These are phyloP conservation scores for Linnemannia schmuckeri DNA, from an alignment of 192 early-diverging fungal species.

Conservation along the genomic window DNA sequence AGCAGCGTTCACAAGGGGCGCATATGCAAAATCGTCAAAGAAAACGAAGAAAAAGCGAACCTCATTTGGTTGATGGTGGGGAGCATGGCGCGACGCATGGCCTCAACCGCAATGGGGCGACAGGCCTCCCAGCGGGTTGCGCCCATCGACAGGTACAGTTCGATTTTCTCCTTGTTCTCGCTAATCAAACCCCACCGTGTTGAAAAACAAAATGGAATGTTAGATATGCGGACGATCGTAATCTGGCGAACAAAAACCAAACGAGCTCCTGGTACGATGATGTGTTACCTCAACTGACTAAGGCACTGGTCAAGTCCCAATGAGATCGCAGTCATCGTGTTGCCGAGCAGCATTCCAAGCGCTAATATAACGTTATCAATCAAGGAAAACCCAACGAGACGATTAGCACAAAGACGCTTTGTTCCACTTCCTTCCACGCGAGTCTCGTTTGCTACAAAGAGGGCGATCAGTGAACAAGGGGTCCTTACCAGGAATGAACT, in stretches of 20 bases:
- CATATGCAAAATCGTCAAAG: neutral
- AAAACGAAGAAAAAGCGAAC: neutral
- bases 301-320: conserved; percentile 74
- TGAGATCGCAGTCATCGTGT: conserved; percentile 79
- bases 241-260: neutral
- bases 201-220: neutral
- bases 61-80: conserved; percentile 86
- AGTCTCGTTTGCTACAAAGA: too few relatives aligned
- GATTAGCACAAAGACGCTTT: too few relatives aligned
- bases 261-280: conserved; percentile 1
- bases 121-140: conserved; percentile 87
- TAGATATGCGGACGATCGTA: neutral
- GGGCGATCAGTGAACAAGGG: too few relatives aligned
- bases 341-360: conserved; percentile 91
- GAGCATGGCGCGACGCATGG: conserved; percentile 79
- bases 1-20: too few relatives aligned
- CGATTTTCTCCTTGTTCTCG: conserved; percentile 63
- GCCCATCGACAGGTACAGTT: conserved; percentile 75
- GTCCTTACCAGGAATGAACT: conserved; percentile 80
- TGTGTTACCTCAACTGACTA: conserved; percentile 65
- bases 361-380: conserved; percentile 42
- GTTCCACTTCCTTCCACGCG: too few relatives aligned
- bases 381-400: too few relatives aligned
- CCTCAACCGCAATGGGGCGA: conserved; percentile 78
- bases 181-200: conserved; percentile 9